Conservation (phyloP, 495 filamentous ascomycete genomes). For the Poronia punctata region DNA sequence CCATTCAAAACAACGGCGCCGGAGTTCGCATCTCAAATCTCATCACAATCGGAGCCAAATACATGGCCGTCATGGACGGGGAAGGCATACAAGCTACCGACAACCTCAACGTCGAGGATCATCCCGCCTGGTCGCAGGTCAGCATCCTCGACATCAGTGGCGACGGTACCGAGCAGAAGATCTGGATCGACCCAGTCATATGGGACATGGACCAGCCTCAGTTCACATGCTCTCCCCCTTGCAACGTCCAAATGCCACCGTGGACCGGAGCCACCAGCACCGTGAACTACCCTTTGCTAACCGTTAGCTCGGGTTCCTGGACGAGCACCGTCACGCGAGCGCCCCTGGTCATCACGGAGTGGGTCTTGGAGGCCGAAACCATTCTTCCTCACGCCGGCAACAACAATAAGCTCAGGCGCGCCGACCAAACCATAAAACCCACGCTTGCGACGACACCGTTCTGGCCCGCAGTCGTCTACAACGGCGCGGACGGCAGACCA, state of each 20-base stretch:
- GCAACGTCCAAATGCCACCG: conserved; percentile 17
- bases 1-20: too few relatives aligned
- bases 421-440: conserved; percentile 2
- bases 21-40: conserved; percentile 18
- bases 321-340: conserved; percentile 19
- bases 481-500: conserved; percentile 2
- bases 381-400: background rate
- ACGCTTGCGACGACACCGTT: conserved; percentile 9
- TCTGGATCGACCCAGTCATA: conserved; percentile 18
- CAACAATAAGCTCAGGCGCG: conserved; percentile 8
- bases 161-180: conserved; percentile 9
- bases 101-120: conserved; percentile 19
- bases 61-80: conserved; percentile 18
- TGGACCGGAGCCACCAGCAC: conserved; percentile 18
- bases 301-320: conserved; percentile 18
- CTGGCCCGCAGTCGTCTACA: conserved; percentile 13
- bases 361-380: conserved; percentile 12
- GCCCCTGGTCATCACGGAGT: conserved; percentile 16
- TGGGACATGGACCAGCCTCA: conserved; percentile 18
- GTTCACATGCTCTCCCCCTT: conserved; percentile 21
- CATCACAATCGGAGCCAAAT: conserved; percentile 14
- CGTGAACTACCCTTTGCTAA: conserved; percentile 20
- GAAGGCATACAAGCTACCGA: conserved; percentile 13
- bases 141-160: conserved; percentile 17
- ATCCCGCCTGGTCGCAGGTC: conserved; percentile 22